Percentiles rank a stretch among this genome's conserved stretches.
These are phyloP conservation scores for Craterostigma plantagineum DNA, from an alignment of 257 asterid genomes.

Conservation along the genomic window DNA sequence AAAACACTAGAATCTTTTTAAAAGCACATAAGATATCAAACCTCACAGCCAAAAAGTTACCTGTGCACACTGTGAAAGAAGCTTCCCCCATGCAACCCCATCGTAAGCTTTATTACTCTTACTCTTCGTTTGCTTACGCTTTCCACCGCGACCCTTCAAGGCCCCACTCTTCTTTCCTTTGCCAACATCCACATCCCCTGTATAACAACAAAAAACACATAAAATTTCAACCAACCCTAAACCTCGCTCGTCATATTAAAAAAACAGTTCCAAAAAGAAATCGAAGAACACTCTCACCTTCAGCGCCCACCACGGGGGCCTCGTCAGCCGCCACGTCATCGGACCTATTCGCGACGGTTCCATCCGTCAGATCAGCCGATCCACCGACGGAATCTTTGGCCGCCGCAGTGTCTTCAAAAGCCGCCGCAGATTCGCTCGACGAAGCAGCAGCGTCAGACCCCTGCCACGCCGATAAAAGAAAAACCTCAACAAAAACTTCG, in stretches of 20 bases:
- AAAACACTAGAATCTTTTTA: background rate
- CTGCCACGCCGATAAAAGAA: constrained; percentile 31
- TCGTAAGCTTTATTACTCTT: constrained; percentile 13
- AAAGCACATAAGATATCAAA: constrained; percentile 4
- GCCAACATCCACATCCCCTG: constrained; percentile 13
- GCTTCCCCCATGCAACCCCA: constrained; percentile 79
- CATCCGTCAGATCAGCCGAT: constrained; percentile 51
- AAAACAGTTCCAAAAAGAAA: constrained; percentile 2
- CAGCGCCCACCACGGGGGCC: constrained; percentile 19
- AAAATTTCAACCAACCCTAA: constrained; percentile 10
- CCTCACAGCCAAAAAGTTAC: constrained; percentile 16
- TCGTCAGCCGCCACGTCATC: constrained; percentile 29
- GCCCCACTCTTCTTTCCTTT: constrained; percentile 24
- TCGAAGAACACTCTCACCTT: constrained; percentile 23
- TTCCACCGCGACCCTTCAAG: constrained; percentile 22
- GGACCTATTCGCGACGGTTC: constrained; percentile 18
- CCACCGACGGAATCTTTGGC: constrained; percentile 43
- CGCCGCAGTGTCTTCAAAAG: constrained; percentile 17
- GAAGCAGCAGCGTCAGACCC: constrained; percentile 58
- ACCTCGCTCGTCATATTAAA: background rate
- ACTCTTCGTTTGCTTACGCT: constrained; percentile 19
- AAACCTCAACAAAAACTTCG: constrained; percentile 2
- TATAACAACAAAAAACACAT: constrained; percentile 2
- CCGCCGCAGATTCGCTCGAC: constrained; percentile 34
- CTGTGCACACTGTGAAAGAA: constrained; percentile 59